Percentiles rank a stretch among this genome's conserved stretches.
Conservation (phyloP, 257 asterid species). For the Solanum verrucosum region DNA sequence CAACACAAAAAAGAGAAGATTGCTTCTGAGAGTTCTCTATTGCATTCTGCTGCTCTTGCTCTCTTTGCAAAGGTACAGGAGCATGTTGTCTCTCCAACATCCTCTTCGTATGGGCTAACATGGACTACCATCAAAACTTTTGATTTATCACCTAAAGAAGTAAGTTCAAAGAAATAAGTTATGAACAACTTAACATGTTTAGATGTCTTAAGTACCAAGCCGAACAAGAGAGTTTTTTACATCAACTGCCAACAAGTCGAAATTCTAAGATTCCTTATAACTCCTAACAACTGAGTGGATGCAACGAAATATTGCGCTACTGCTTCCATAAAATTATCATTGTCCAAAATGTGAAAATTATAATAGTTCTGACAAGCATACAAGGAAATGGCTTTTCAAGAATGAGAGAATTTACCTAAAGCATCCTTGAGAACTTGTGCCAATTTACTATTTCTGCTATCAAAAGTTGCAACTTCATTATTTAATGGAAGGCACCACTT, state of each 20-base stretch:
- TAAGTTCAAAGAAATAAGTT: not conserved
- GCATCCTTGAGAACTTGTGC: conserved; percentile 37
- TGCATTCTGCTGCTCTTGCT: conserved; percentile 35
- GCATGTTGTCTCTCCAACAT: conserved; percentile 34
- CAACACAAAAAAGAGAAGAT: not conserved
- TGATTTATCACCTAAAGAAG: conserved; percentile 24
- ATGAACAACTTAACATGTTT: not conserved
- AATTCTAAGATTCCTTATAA: not conserved
- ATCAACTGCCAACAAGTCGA: not conserved
- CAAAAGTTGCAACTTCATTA: not conserved
- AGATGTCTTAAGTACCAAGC: not conserved
- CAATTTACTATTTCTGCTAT: conserved; percentile 34
- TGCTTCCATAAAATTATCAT: not conserved
- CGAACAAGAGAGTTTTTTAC: not conserved
- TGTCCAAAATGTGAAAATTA: not conserved
- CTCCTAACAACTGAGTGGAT: not conserved
- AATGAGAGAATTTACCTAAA: conserved; percentile 17
- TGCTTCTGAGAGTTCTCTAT: conserved; percentile 25
- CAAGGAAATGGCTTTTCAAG: not conserved
- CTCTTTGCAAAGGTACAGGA: conserved; percentile 35
- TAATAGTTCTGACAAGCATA: not conserved
- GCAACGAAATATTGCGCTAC: not conserved
- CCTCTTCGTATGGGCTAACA: conserved; percentile 32
- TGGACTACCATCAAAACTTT: conserved; percentile 38
- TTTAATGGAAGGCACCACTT: not conserved